Evolutionary conservation across 2,329 filamentous ascomycete species (phyloP).

Genomic region (Aspergillus neoniger): DNA sequence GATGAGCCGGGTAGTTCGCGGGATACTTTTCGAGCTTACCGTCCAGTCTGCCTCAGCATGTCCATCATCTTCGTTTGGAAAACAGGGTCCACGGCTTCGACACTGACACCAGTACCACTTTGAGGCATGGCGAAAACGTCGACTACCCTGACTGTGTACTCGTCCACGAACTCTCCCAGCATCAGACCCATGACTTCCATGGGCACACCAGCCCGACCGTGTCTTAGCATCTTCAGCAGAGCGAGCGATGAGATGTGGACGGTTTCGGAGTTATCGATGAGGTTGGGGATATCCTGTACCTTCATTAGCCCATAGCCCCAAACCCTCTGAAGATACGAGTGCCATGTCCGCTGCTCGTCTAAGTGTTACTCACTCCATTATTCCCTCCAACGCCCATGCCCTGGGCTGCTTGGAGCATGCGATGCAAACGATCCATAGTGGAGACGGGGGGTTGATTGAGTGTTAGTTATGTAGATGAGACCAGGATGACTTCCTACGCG

Average conservation of each 20-base stretch:
- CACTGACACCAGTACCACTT: slow-evolving; percentile 95
- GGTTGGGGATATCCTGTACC: slow-evolving; percentile 76
- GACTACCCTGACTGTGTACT: slow-evolving; percentile 97
- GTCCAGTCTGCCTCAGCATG: slow-evolving; percentile 95
- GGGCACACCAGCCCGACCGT: slow-evolving; percentile 93
- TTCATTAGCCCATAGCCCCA: slow-evolving; percentile 12
- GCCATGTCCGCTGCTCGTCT: neutral
- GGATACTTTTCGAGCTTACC: slow-evolving; percentile 57
- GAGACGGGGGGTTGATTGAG: slow-evolving; percentile 20
- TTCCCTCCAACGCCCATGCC: slow-evolving; percentile 53
- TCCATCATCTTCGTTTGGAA: slow-evolving; percentile 99
- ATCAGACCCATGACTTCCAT: slow-evolving; percentile 99
- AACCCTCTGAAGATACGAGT: neutral
- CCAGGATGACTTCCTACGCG: slow-evolving; percentile 31
- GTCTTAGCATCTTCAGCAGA: slow-evolving; percentile 96
- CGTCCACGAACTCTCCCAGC: slow-evolving; percentile 97
- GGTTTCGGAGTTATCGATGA: slow-evolving; percentile 98
- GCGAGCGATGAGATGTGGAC: slow-evolving; percentile 98
- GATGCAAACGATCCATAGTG: slow-evolving; percentile 86
- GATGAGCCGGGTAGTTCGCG: slow-evolving; percentile 12
- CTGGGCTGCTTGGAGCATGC: slow-evolving; percentile 76
- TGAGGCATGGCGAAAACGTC: slow-evolving; percentile 99
- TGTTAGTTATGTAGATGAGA: slow-evolving; percentile 20
- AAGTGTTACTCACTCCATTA: slow-evolving; percentile 40
- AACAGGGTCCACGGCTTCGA: slow-evolving; percentile 96